These are phyloP conservation scores for Helianthus tuberosus DNA, from an alignment of 129 eudicot genomes.

Conservation along the genomic window DNA sequence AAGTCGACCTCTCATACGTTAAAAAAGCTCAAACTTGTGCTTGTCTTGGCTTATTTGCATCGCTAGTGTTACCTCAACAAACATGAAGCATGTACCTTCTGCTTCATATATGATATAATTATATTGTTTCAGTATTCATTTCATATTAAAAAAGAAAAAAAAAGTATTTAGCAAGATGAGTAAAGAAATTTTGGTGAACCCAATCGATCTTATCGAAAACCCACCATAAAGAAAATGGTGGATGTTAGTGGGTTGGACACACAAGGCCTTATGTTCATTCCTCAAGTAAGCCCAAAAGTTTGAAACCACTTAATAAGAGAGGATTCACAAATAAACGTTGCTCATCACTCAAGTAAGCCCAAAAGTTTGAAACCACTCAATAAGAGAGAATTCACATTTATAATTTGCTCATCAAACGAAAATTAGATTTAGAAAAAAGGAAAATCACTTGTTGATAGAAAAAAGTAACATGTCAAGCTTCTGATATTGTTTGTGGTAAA, in stretches of 20 bases:
- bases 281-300: neutral
- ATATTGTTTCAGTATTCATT: neutral
- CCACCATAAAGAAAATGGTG: neutral
- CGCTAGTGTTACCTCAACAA: neutral
- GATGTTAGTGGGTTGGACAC: neutral
- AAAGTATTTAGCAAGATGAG: neutral
- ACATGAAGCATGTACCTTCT: neutral
- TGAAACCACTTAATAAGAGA: neutral
- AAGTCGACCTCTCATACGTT: too few species aligned
- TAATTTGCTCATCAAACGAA: too few species aligned
- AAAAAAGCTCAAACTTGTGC: too few species aligned
- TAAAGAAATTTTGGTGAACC: neutral
- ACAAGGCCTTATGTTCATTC: neutral
- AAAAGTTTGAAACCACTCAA: too few species aligned
- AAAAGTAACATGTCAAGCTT: too few species aligned
- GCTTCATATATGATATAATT: neutral
- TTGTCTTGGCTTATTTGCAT: too few species aligned
- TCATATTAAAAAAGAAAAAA: neutral
- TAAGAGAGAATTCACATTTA: neutral
- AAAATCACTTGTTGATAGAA: too few species aligned
- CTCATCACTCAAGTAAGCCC: too few species aligned
- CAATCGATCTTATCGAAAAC: neutral
- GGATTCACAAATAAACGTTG: neutral
- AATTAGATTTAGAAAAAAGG: too few species aligned
- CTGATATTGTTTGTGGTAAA: too few species aligned